Evolutionary conservation across 2,329 filamentous ascomycete genomes (phyloP).

Genomic region (Paracoccidioides lutzii): DNA sequence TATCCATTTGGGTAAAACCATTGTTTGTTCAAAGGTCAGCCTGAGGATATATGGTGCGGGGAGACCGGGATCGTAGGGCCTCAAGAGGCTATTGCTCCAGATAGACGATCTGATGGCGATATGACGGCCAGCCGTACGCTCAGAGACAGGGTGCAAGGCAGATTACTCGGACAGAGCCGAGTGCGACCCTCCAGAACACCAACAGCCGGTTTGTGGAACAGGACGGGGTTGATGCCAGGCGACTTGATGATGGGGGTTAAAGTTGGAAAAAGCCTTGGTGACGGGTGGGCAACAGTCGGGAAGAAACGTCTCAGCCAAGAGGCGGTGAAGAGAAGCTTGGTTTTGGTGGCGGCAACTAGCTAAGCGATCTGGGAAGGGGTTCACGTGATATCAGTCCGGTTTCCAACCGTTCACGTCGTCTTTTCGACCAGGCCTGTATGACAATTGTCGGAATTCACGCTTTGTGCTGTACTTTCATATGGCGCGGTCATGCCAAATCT

Average conservation of each 20-base stretch:
- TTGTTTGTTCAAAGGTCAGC: neutral
- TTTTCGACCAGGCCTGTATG: too few species aligned
- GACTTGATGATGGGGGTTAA: neutral
- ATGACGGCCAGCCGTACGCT: neutral
- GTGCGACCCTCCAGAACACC: neutral
- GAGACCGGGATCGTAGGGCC: neutral
- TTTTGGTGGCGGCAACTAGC: constrained; percentile 1
- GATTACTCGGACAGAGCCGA: neutral
- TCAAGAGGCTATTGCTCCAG: neutral
- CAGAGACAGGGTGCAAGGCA: neutral
- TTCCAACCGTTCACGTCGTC: too few species aligned
- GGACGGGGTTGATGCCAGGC: neutral
- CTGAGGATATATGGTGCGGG: neutral
- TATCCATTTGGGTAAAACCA: constrained; percentile 3
- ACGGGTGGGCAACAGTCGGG: neutral
- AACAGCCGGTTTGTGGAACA: neutral
- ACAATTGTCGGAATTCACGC: too few species aligned
- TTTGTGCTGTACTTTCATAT: too few species aligned
- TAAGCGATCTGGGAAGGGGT: constrained; percentile 7
- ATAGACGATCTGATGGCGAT: neutral
- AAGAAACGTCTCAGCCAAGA: constrained; percentile 7
- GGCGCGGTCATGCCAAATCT: too few species aligned
- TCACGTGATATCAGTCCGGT: too few species aligned
- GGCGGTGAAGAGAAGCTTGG: constrained; percentile 9
- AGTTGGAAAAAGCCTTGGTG: neutral